Evolutionary conservation across 75 land plant genomes (phyloP), one percentile per base, ranked within the genome.

Genomic region (Sequoiadendron giganteum): DNA sequence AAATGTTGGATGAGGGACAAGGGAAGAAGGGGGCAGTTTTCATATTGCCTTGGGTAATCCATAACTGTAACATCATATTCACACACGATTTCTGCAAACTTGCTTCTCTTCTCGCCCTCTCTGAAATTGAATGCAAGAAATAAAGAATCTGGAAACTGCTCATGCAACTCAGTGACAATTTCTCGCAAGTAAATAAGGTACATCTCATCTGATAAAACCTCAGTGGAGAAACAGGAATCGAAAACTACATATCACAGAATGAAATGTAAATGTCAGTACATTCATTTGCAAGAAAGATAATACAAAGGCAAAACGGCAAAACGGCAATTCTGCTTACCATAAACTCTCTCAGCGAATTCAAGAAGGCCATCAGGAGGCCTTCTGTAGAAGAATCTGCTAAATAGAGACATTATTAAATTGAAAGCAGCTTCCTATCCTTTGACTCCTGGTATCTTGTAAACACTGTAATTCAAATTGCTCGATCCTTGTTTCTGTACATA

Each of bases 331-430:
- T 85, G 38, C 86, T 93, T 89, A 98, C 99, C 95, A 90, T 94
- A 98, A 13, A 98, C 98, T 65, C 97, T 93, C 13, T 98, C 99
- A 49, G 90, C 89, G 88, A 98, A 93, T 89, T 98, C 99, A 56
- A 98, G 96, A 90, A 98, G 94, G 43, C 99, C 98, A 95, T 98
- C 99, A 13, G 99, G 99, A 13, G 98, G 99, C 87, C 99, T 95
- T 86, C 89, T 93, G 90, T 95, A 93, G 88, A 97, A 97, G 86
- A 97, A 95, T 89, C 99, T 95, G 91, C 99, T 95, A 36, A 98
- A 93, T 39, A 98, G 92, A 42, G 99, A 95, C 99, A 97, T 98
- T 65, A 10, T 80, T 78, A 76, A 48, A 48, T 9, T 87, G 84
- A 25, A 61, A 86, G 13, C 72, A 85, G 70, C 38, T 49, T 10